phyloP scores from a whole-genome alignment of 768 basidiomycete species.

The Lentinula sp. region DNA sequence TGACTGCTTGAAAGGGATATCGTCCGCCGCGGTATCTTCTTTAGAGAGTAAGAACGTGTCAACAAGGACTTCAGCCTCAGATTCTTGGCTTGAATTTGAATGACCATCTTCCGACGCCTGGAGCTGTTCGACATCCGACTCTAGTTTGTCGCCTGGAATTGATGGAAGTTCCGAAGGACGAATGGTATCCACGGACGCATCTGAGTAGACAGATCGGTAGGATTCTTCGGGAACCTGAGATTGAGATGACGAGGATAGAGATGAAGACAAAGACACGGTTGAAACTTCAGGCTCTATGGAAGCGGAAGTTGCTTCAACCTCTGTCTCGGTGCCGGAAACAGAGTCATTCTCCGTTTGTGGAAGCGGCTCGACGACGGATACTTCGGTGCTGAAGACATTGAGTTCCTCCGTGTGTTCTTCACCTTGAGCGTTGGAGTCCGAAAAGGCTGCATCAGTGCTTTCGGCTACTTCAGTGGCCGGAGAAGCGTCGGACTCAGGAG shows the following conservation, averaged over 20 bases:
- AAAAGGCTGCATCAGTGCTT: not conserved
- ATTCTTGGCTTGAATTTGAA: not conserved
- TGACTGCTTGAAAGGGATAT: conserved; percentile 2
- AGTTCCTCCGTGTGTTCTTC: not conserved
- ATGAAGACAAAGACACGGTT: not conserved
- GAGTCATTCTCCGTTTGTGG: not conserved
- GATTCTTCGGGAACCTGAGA: not conserved
- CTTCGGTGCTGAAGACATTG: not conserved
- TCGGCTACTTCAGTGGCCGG: not conserved
- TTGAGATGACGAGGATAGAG: not conserved
- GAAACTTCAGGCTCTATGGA: not conserved
- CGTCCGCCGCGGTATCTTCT: not conserved
- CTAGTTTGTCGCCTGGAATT: not conserved
- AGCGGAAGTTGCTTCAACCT: not conserved
- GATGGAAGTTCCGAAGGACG: conserved; percentile 10
- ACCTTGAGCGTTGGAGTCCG: not conserved
- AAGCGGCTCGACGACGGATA: not conserved
- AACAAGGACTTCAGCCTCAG: not conserved
- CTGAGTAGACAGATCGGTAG: not conserved
- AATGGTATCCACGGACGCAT: conserved; percentile 15
- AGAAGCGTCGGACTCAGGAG: not conserved
- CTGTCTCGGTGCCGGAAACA: not conserved
- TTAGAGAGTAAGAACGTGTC: not conserved
- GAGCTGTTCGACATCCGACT: not conserved
- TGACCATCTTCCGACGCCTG: not conserved